Evolutionary conservation across 106 monocot genomes (phyloP), one percentile per base, ranked within the genome.

Genomic region (Apostasia ramifera): DNA sequence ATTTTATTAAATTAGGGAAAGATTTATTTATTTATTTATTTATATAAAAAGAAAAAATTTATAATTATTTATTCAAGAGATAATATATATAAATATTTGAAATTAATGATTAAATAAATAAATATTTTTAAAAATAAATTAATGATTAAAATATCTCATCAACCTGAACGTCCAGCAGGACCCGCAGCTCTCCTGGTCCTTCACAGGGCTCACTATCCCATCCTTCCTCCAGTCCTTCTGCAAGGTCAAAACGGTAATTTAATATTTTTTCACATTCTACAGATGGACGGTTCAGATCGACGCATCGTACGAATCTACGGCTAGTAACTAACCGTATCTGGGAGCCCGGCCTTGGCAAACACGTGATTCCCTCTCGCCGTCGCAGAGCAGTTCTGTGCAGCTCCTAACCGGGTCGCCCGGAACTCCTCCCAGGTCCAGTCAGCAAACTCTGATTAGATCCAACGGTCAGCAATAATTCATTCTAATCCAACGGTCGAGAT

Each of bases 101-200:
- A 26, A 26, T 26, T 26, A 26, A 26, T 26, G 26, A 26, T 26
- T 26, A 26, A 26, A 26, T 26, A 26, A 26, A 26, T 26, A 26
- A 26, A 26, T 26, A 26, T 26, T 26, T 26, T 26, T 26, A 0
- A 26, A 26, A 26, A 26, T 26, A 26, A 26, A 26, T 26, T 26
- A 26, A 26, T 26, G 26, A 26, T 26, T 26, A 26, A 26, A 26
- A 26, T 26, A 26, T 26, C 26, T 26, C 26, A 26, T 26, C 26
- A 26, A 89, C 95, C 95, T 95, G 81, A 95, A 95, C 8, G 95
- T 88, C 95, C 95, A 95, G 79, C 95, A 95, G 47, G 95, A 97
- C 44, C 95, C 95, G 66, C 95, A 97, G 51, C 41, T 6, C 2
- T 89, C 92, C 57, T 97, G 95, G 68, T 92, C 53, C 72, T 97